Evolutionary conservation across 192 early-diverging fungal genomes (phyloP), one percentile per base, ranked within the genome.

Genomic region (Podila epicladia): DNA sequence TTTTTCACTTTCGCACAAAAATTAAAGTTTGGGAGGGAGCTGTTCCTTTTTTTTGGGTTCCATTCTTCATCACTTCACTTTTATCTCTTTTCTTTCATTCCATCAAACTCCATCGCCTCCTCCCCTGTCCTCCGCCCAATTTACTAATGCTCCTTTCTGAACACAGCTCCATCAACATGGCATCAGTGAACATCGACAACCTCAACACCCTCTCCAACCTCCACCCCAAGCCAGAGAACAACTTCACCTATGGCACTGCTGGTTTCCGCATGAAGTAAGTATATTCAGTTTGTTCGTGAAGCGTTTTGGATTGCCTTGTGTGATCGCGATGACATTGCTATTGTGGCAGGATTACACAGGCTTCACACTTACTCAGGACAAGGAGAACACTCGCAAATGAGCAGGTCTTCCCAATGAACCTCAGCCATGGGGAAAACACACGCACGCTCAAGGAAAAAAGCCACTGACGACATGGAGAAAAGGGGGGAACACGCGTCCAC

Each of bases 211-310:
- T 87, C 67, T 88, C 92, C 24, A 79, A 82, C 83, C 85, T 90
- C 82, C 89, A 95, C 80, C 95, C 94, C 62, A 93, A 93, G 80
- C 91, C 91, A 11, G 69, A 72, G 64, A 80, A 58, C 38, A 83
- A 80, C 61, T 97, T 90, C 76, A 87, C 90, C 22, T 99, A 99
- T 83, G 98, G 98, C 67, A 99, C 98, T 0, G 98, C 98, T 13
- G 98, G 98, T 20, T 97, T 99, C 91, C 93, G 98, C 69, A 96
- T 94, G 87, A 92, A 93, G 92, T 93, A 83, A 82, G 91, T 88
- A 51, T 41, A 58, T 35, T 6, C 17, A 11, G 29, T 24, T 67
- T 65, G n/a, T 9, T 53, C 61, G n/a, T n/a, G 31, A 62, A 55
- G 17, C 31, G 4, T 11, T 22, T 19, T 53, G n/a, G 19, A 53